phyloP scores from a whole-genome alignment of 352 stramenopile species.

The Phytophthora citrophthora region DNA sequence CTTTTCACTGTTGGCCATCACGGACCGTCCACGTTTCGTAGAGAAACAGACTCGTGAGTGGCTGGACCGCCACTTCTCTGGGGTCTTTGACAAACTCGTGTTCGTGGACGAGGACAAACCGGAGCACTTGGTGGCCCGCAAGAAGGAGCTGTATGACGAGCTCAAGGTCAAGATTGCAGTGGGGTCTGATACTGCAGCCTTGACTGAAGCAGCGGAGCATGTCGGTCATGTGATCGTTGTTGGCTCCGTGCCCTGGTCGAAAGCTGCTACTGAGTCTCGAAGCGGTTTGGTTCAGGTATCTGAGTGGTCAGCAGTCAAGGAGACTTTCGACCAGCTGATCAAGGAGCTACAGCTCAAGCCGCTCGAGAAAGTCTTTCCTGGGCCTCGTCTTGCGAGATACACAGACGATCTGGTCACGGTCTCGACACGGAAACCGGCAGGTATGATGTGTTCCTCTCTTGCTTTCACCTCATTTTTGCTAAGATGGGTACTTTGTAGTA shows the following conservation, averaged over 20 bases:
- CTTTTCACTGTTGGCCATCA: slow-evolving; percentile 70
- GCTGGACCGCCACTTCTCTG: slow-evolving; percentile 65
- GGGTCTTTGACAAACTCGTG: slow-evolving; percentile 79
- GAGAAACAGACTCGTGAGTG: slow-evolving; percentile 81
- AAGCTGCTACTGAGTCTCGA: slow-evolving; percentile 2
- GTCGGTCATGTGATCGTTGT: slow-evolving; percentile 50
- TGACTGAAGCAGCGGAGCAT: slow-evolving; percentile 34
- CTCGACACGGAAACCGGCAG: slow-evolving; percentile 70
- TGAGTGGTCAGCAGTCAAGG: slow-evolving; percentile 45
- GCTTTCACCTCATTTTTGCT: background rate
- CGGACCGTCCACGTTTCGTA: slow-evolving; percentile 57
- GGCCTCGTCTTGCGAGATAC: slow-evolving; percentile 67
- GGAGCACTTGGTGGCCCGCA: slow-evolving; percentile 49
- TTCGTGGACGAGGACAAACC: slow-evolving; percentile 60
- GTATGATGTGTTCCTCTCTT: slow-evolving; percentile 26
- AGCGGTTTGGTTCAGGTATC: slow-evolving; percentile 24
- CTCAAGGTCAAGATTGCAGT: slow-evolving; percentile 71
- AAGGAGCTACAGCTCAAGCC: slow-evolving; percentile 55
- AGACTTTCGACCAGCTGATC: slow-evolving; percentile 47
- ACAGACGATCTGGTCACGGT: slow-evolving; percentile 80
- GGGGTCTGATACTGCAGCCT: slow-evolving; percentile 38
- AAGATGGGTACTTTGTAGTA: slow-evolving; percentile 28
- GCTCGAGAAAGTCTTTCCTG: slow-evolving; percentile 47
- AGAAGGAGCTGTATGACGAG: slow-evolving; percentile 68
- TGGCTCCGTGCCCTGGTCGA: slow-evolving; percentile 60